phyloP scores from a whole-genome alignment of 345 rosid species.

The Hypericum androsaemum region DNA sequence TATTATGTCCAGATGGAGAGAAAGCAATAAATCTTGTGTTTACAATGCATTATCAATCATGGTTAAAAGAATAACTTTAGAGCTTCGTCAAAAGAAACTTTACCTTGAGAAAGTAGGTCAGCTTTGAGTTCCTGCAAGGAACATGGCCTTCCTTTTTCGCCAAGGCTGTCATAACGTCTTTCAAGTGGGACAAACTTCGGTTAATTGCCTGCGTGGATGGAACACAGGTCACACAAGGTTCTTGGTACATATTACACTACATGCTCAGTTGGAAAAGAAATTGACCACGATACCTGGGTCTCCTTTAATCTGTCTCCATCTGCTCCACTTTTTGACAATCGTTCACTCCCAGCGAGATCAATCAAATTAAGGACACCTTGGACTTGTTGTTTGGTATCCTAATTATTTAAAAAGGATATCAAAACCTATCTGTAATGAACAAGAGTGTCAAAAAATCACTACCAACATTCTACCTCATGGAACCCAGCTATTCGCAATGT shows the following conservation, averaged over 20 bases:
- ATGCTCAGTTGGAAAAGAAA: neutral
- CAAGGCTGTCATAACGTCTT: conserved; percentile 81
- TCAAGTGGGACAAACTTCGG: conserved; percentile 69
- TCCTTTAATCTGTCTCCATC: conserved; percentile 89
- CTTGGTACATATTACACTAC: neutral
- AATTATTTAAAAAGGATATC: conserved; percentile 13
- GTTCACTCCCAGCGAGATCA: conserved; percentile 96
- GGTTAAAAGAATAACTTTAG: too few species aligned
- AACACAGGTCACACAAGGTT: conserved; percentile 1
- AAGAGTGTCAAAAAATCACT: neutral
- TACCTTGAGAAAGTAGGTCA: conserved; percentile 93
- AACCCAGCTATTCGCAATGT: conserved; percentile 72
- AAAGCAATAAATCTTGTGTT: too few species aligned
- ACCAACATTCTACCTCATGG: conserved; percentile 48
- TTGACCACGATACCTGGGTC: conserved; percentile 52
- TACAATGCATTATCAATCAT: too few species aligned
- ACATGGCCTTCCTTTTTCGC: conserved; percentile 94
- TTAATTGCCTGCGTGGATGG: conserved; percentile 62
- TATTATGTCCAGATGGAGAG: too few species aligned
- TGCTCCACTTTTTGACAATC: conserved; percentile 81
- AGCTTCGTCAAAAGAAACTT: neutral
- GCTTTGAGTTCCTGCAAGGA: conserved; percentile 84
- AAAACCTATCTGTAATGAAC: conserved; percentile 2
- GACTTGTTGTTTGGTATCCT: conserved; percentile 87
- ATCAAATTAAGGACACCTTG: conserved; percentile 89